phyloP scores from a whole-genome alignment of 2,329 filamentous ascomycete species.

The Chrysoporthe deuterocubensis region DNA sequence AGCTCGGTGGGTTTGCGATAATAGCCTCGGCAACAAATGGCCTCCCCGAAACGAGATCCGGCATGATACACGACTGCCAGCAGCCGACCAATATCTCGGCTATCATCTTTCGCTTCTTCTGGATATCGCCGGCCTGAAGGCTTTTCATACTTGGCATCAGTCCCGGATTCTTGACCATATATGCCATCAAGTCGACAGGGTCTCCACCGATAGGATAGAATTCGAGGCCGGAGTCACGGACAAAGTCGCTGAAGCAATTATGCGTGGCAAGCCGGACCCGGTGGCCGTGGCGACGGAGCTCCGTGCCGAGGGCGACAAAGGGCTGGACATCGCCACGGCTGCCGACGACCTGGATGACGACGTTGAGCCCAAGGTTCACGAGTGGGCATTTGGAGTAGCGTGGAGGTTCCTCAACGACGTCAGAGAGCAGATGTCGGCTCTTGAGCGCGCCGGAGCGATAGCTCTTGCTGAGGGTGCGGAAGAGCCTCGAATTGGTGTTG shows the following conservation, averaged over 20 bases:
- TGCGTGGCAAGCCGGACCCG: constrained; percentile 77
- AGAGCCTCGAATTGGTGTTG: too few species aligned
- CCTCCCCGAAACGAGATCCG: constrained; percentile 66
- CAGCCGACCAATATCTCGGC: constrained; percentile 80
- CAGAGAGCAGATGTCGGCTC: too few species aligned
- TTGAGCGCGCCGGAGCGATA: too few species aligned
- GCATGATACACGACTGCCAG: constrained; percentile 84
- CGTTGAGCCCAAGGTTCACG: constrained; percentile 46
- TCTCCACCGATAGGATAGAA: constrained; percentile 80
- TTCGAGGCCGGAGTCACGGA: constrained; percentile 71
- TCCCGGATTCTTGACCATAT: constrained; percentile 89
- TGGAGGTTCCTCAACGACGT: too few species aligned
- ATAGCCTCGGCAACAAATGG: constrained; percentile 86
- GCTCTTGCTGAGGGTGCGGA: too few species aligned
- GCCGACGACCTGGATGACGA: constrained; percentile 76
- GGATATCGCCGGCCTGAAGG: constrained; percentile 76
- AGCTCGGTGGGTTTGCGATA: constrained; percentile 78
- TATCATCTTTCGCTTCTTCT: constrained; percentile 73
- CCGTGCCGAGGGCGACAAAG: constrained; percentile 72
- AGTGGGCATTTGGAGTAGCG: too few species aligned
- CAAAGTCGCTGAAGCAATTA: constrained; percentile 67
- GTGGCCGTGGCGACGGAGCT: constrained; percentile 68
- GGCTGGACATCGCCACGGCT: constrained; percentile 78
- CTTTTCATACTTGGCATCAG: constrained; percentile 82
- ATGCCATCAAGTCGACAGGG: constrained; percentile 77